Evolutionary conservation across 1,284 basidiomycete species (phyloP).

Genomic region (Agroathelia rolfsii): DNA sequence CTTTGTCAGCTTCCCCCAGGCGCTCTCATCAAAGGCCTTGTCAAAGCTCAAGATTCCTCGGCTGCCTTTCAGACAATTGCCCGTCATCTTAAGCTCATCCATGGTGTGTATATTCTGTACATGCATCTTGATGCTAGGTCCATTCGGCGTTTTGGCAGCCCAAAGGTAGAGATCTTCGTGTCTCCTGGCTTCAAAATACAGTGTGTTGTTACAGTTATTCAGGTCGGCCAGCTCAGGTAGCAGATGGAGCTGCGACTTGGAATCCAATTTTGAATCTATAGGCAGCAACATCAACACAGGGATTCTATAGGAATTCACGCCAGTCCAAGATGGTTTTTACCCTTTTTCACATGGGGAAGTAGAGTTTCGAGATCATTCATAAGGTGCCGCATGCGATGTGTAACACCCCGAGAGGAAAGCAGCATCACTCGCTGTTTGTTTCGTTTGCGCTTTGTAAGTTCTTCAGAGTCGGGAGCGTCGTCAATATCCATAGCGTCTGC

Average conservation of each 20-base stretch:
- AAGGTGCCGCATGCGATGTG: conserved; percentile 93
- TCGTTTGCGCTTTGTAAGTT: conserved; percentile 51
- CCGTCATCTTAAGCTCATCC: conserved; percentile 99
- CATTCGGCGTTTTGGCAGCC: conserved; percentile 96
- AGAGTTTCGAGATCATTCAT: conserved; percentile 91
- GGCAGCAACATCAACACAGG: no score
- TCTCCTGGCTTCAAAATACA: conserved; percentile 95
- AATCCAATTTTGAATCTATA: conserved; percentile 96
- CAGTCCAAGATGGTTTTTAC: no score
- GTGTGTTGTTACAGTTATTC: conserved; percentile 94
- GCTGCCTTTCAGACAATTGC: conserved; percentile 95
- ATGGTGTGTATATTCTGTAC: conserved; percentile 99
- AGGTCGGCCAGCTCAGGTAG: conserved; percentile 97
- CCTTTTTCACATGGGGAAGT: conserved; percentile 95
- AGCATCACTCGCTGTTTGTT: conserved; percentile 87
- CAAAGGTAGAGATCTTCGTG: conserved; percentile 97
- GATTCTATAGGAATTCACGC: no score
- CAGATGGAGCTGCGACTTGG: conserved; percentile 89
- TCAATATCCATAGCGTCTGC: conserved; percentile 47
- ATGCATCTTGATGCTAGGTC: conserved; percentile 94
- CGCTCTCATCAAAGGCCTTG: conserved; percentile 79
- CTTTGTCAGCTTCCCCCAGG: conserved; percentile 86
- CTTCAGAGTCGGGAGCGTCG: conserved; percentile 23
- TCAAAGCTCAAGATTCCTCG: conserved; percentile 92
- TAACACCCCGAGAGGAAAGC: conserved; percentile 90